Evolutionary conservation across 2,329 filamentous ascomycete species (phyloP).

Genomic region (Alternaria longipes): DNA sequence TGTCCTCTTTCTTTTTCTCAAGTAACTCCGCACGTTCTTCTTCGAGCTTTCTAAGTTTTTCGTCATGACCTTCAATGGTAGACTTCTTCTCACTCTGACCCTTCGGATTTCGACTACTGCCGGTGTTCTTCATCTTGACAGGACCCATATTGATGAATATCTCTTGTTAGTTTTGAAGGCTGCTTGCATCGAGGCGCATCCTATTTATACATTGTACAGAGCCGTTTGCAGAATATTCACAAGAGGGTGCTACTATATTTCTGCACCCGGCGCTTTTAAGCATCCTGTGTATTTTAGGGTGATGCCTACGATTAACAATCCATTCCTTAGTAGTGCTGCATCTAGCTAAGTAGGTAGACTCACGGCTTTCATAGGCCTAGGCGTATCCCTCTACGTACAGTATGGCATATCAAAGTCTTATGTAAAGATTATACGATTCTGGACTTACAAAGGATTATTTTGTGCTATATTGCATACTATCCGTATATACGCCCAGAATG

Average conservation of each 20-base stretch:
- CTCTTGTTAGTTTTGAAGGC: background rate
- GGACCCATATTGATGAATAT: background rate
- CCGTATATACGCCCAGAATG: background rate
- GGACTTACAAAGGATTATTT: no score
- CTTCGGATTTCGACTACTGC: background rate
- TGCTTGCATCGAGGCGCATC: background rate
- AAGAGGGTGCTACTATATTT: conserved; percentile 1
- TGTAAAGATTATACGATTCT: no score
- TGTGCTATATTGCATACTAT: background rate
- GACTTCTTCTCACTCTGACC: background rate
- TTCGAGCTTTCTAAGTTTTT: no score
- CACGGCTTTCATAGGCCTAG: background rate
- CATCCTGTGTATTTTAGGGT: background rate
- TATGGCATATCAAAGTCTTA: background rate
- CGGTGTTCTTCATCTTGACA: background rate
- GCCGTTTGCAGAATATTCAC: conserved; percentile 2
- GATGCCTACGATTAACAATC: background rate
- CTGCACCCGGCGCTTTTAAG: background rate
- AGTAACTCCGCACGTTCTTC: no score
- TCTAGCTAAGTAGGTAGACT: background rate
- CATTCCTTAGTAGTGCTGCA: conserved; percentile 1
- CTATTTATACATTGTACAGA: conserved; percentile 11
- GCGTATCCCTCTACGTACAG: background rate
- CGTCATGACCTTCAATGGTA: no score
- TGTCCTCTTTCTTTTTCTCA: no score